These are phyloP conservation scores for Mycosphaerella sp. DNA, from an alignment of 2,329 filamentous ascomycete genomes.

Conservation along the genomic window DNA sequence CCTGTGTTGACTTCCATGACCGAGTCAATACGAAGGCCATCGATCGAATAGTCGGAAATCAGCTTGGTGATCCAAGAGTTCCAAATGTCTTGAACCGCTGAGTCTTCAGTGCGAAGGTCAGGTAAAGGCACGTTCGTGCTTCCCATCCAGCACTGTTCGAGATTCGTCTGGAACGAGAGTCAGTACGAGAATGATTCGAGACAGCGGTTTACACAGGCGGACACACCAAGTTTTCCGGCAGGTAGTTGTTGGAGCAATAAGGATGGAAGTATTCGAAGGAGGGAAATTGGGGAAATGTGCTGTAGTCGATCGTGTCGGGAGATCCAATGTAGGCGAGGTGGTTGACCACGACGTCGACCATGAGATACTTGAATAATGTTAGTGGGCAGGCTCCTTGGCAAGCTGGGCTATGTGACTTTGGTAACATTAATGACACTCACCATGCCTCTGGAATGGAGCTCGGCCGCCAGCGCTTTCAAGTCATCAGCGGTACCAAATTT, in stretches of 20 bases:
- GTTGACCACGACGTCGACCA: slow-evolving; percentile 36
- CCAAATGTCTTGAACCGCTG: slow-evolving; percentile 46
- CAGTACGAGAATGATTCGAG: background rate
- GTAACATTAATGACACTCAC: slow-evolving; percentile 17
- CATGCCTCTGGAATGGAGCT: slow-evolving; percentile 35
- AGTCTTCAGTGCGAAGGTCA: slow-evolving; percentile 53
- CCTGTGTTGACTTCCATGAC: slow-evolving; percentile 41
- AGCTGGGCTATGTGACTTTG: background rate
- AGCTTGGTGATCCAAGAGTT: slow-evolving; percentile 55
- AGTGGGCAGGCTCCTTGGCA: slow-evolving; percentile 5
- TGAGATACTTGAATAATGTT: slow-evolving; percentile 30
- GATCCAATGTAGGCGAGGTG: slow-evolving; percentile 34
- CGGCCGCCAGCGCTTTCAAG: slow-evolving; percentile 32
- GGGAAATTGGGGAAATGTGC: slow-evolving; percentile 38
- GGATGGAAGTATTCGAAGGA: slow-evolving; percentile 41
- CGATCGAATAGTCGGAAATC: slow-evolving; percentile 55
- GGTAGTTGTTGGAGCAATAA: slow-evolving; percentile 52
- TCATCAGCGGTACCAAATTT: slow-evolving; percentile 36
- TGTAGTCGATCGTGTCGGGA: slow-evolving; percentile 28
- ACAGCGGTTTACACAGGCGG: background rate
- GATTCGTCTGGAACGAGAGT: slow-evolving; percentile 23
- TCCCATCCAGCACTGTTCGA: slow-evolving; percentile 49
- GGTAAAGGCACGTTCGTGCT: slow-evolving; percentile 53
- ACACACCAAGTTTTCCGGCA: slow-evolving; percentile 32
- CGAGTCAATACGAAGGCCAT: slow-evolving; percentile 49